A percentile compares a stretch with the other conserved stretches of the same genome.
Conservation (phyloP, 306 rosid species). For the Acacia melanoxylon region DNA sequence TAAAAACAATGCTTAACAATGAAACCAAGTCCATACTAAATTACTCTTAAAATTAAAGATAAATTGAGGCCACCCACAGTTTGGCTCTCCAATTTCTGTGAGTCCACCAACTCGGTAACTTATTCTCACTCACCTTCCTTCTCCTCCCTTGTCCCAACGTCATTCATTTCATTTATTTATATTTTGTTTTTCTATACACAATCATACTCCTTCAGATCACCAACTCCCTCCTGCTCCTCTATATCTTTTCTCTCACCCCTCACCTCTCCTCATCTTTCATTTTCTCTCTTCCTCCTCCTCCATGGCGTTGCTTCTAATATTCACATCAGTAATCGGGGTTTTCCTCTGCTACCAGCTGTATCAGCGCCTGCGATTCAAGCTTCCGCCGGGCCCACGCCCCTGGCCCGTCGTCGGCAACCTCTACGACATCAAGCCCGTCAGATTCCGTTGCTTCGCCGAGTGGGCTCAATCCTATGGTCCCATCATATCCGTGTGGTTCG, state of each 20-base stretch:
- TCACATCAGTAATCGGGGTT: slow-evolving; percentile 32
- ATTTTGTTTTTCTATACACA: neutral
- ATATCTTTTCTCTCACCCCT: slow-evolving; percentile 19
- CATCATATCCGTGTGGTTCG: slow-evolving; percentile 88
- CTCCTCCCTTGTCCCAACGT: neutral
- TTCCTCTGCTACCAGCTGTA: slow-evolving; percentile 44
- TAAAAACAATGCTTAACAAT: too few relatives aligned
- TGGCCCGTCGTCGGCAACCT: slow-evolving; percentile 91
- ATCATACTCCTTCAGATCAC: slow-evolving; percentile 37
- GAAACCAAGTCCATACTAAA: too few relatives aligned
- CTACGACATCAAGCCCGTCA: slow-evolving; percentile 73
- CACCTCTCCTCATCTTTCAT: too few relatives aligned
- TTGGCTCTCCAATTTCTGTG: neutral
- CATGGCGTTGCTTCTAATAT: slow-evolving; percentile 33
- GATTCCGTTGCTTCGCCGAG: slow-evolving; percentile 81
- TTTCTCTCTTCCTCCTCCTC: rapidly evolving
- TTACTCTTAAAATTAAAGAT: too few relatives aligned
- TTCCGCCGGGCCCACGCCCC: slow-evolving; percentile 82
- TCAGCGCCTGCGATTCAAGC: slow-evolving; percentile 61
- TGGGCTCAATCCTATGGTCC: slow-evolving; percentile 85
- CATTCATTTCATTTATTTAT: neutral
- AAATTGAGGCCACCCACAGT: neutral
- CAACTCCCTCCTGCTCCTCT: slow-evolving; percentile 38
- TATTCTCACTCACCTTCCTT: neutral
- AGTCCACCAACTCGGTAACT: neutral